Evolutionary conservation across 352 stramenopile species (phyloP).

Genomic region (Phytophthora hibernalis): DNA sequence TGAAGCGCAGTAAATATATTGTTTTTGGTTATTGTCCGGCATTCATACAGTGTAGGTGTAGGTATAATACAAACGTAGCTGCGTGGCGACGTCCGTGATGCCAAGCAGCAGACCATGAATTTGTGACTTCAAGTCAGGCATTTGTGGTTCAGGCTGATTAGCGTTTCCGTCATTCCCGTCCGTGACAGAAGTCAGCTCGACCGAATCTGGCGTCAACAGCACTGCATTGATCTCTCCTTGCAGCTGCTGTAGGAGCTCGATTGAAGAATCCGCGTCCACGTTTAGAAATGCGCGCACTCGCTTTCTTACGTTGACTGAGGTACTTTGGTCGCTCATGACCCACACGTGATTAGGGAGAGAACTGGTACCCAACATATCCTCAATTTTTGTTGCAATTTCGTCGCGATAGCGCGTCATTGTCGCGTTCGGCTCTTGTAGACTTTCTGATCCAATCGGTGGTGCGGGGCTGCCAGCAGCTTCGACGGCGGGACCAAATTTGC

Average conservation of each 20-base stretch:
- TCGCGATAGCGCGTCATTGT: slow-evolving; percentile 7
- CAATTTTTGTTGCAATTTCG: slow-evolving; percentile 27
- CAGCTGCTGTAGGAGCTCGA: slow-evolving; percentile 26
- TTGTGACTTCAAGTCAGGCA: slow-evolving; percentile 9
- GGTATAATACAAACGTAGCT: slow-evolving; percentile 22
- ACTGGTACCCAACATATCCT: slow-evolving; percentile 27
- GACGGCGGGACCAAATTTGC: slow-evolving; percentile 28
- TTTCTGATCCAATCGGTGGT: background rate
- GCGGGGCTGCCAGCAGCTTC: slow-evolving; percentile 21
- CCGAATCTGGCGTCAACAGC: slow-evolving; percentile 1
- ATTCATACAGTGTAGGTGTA: too few relatives aligned
- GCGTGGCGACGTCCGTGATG: slow-evolving; percentile 29
- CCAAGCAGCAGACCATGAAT: slow-evolving; percentile 26
- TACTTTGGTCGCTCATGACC: background rate
- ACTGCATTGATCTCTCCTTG: slow-evolving; percentile 30
- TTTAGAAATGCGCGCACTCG: slow-evolving; percentile 19
- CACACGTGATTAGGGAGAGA: background rate
- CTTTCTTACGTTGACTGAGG: slow-evolving; percentile 1
- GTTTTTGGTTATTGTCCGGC: too few relatives aligned
- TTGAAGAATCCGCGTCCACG: slow-evolving; percentile 24
- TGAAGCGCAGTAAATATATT: too few relatives aligned
- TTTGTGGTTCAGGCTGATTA: background rate
- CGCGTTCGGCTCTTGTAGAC: slow-evolving; percentile 2
- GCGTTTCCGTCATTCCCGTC: background rate
- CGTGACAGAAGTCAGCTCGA: background rate